Base-by-base conservation (phyloP, 2,329 filamentous ascomycete species). In the Mariannaea sp. region DNA sequence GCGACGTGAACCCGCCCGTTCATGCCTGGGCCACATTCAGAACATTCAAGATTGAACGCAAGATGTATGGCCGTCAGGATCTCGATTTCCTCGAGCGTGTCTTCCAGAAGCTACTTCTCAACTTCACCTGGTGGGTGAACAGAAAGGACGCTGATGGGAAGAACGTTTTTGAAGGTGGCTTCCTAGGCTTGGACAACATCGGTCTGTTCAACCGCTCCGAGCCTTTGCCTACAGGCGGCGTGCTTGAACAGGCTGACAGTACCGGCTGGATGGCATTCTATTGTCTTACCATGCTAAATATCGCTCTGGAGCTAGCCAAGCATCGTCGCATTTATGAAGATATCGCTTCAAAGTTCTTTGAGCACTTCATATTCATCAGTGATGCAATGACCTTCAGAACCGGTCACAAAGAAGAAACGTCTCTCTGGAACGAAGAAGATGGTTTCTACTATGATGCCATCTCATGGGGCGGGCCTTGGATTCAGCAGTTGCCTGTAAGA, bases 101-200 rank as follows among this genome's bases (percentile, higher is more conserved):
- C 4, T 97, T 97, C 78, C 94, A 97, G 69, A 97, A 97, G 73
- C 75, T 97, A 55, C 78, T 97, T 19, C 80, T 97, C 58, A 97
- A 97, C 76, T 97, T 97, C 72, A 97, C 94, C 4, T 97, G 94
- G 94, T 97, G 93, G 93, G 93, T 97, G 16, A 97, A 97, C 71
- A 88, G 93, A 53, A 97, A 97, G 74, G 93, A 97, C 66, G 82
- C 83, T 9, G 90, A 96, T 8, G 93, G 92, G 66, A 97, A 97
- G 77, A 97, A 97, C 67, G 89, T 97, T 22, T 97, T 97, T 63
- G 94, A 97, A 69, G 94, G 93, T 62, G 93, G 93, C 36, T 97
- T 97, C 79, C 78, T 97, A 7, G 93, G 93, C 39, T 79, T 97
- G 46, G 93, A 97, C 82, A 97, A 97, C 70, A 97, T 97, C 71